A percentile compares a stretch with the other conserved stretches of the same genome.
Conservation (phyloP, 768 basidiomycete genomes). For the Agrocybe chaxingu region DNA sequence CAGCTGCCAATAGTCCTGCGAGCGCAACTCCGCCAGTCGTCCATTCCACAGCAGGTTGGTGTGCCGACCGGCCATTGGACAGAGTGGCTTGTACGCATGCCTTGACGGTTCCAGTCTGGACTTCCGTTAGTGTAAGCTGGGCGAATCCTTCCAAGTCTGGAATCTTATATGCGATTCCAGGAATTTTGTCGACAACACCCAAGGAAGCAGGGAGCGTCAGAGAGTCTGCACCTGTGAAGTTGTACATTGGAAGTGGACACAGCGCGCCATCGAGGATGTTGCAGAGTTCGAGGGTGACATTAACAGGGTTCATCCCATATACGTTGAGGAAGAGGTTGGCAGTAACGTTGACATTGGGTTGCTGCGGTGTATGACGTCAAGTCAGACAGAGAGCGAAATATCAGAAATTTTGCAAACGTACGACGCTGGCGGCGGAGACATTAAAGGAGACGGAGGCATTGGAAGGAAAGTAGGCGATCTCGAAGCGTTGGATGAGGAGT, state of each 20-base stretch:
- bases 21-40: conserved; percentile 64
- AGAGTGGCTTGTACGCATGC: conserved; percentile 92
- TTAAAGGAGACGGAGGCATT: conserved; percentile 82
- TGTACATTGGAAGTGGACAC: conserved; percentile 80
- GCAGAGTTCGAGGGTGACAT: conserved; percentile 87
- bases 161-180: conserved; percentile 77
- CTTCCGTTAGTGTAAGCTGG: conserved; percentile 70
- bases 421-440: conserved; percentile 83
- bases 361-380: conserved; percentile 34
- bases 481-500: conserved; percentile 76
- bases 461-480: conserved; percentile 63
- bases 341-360: conserved; percentile 73
- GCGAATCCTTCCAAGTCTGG: conserved; percentile 92
- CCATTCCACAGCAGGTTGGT: conserved; percentile 76
- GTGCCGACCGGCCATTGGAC: conserved; percentile 85
- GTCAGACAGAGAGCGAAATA: conserved; percentile 4
- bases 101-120: conserved; percentile 66
- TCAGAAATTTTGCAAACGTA: conserved; percentile 35
- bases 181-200: conserved; percentile 56
- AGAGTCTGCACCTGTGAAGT: conserved; percentile 81
- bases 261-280: conserved; percentile 70
- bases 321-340: conserved; percentile 82
- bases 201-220: conserved; percentile 61
- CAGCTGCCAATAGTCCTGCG: conserved; percentile 59
- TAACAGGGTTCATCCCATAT: conserved; percentile 83